These are phyloP conservation scores for Scutellaria minor DNA, from an alignment of 257 asterid genomes.

Conservation along the genomic window DNA sequence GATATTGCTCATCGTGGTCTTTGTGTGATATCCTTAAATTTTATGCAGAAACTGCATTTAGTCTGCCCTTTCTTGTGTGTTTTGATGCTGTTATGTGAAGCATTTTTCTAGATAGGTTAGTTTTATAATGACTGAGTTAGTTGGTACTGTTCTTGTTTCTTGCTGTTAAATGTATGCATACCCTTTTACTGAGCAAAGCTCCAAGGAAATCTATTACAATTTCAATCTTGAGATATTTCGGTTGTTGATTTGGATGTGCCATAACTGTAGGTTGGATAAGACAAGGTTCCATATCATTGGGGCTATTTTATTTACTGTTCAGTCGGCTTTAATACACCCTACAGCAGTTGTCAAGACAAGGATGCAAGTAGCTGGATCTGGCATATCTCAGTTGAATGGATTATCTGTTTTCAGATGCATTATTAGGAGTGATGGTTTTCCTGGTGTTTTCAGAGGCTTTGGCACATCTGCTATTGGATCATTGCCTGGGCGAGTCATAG, in stretches of 20 bases:
- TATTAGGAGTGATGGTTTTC: conserved; percentile 63
- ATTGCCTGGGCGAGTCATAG: conserved; percentile 93
- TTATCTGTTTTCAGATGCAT: conserved; percentile 66
- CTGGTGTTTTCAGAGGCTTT: conserved; percentile 85
- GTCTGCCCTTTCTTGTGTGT: not conserved
- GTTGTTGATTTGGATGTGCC: conserved; percentile 28
- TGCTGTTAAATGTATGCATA: not conserved
- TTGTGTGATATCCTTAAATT: not conserved
- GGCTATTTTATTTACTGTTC: conserved; percentile 85
- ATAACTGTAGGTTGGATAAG: conserved; percentile 77
- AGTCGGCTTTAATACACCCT: conserved; percentile 88
- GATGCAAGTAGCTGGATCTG: conserved; percentile 86
- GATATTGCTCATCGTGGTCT: not conserved
- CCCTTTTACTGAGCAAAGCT: not conserved
- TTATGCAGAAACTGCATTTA: not conserved
- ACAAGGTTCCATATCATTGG: conserved; percentile 83
- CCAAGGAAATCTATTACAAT: not conserved
- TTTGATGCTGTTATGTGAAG: conserved; percentile 18
- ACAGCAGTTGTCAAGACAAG: conserved; percentile 91
- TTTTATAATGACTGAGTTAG: not conserved
- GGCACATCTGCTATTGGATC: conserved; percentile 91
- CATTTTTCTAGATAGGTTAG: not conserved
- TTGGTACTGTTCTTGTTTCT: conserved; percentile 7
- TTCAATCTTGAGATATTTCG: conserved; percentile 7
- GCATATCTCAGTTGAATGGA: conserved; percentile 61